Conservation (phyloP, 2,329 filamentous ascomycete species). For the Chaetomiaceae sp. region DNA sequence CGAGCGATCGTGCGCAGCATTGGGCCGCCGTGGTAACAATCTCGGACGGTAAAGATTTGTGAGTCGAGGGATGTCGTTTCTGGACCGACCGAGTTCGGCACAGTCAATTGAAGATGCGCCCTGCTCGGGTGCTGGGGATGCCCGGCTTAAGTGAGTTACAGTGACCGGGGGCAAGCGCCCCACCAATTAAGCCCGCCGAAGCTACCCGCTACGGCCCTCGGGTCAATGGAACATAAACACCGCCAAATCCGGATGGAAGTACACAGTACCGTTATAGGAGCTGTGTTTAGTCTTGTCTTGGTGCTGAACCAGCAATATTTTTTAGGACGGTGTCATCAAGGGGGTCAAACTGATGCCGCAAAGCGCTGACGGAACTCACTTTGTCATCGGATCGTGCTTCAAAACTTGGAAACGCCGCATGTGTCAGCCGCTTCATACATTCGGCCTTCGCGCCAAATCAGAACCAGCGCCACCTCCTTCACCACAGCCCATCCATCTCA, state of each 20-base stretch:
- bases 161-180: not conserved
- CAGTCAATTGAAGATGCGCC: not conserved
- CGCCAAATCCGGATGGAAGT: slow-evolving; percentile 1
- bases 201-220: slow-evolving; percentile 6
- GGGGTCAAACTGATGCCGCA: no score
- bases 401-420: no score
- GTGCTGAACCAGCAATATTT: no score
- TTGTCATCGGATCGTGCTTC: no score
- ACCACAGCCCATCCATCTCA: slow-evolving; percentile 54
- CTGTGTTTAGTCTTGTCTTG: not conserved
- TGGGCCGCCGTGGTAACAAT: not conserved
- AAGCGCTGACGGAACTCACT: no score
- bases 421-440: no score
- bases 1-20: slow-evolving; percentile 23
- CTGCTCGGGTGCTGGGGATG: not conserved
- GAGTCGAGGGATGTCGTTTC: not conserved
- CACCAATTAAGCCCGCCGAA: slow-evolving; percentile 3
- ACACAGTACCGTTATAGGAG: not conserved
- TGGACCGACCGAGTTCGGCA: not conserved
- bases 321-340: no score
- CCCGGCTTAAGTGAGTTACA: not conserved
- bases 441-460: no score
- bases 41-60: not conserved
- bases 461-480: slow-evolving; percentile 11
- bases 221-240: not conserved